Base-by-base conservation (phyloP, 1,139 yeast genomes). In the Blastobotrys proliferans region DNA sequence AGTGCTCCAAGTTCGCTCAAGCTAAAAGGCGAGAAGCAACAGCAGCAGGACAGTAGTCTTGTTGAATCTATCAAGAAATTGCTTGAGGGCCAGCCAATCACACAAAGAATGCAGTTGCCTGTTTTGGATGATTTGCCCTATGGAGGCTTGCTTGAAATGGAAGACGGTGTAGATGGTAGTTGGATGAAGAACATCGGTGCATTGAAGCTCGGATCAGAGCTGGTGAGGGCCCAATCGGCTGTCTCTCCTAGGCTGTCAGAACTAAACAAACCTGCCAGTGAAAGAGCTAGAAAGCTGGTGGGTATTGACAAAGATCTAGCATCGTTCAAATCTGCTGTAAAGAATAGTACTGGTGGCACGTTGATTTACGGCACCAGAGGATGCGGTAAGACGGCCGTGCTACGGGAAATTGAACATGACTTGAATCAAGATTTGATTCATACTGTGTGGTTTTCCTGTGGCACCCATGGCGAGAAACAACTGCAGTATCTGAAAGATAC, bases 331-430 rank as follows among this genome's bases (percentile, higher is more conserved):
- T 70, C 69, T 10, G 62, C 74, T 0, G 60, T 84, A 9, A 58
- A 68, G 10, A 60, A 73, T 39, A 73, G 81, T 36, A 68, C 67
- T 34, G 69, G 72, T 1, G 87, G 94, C 2, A 63, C 73, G 1
- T 65, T 86, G 42, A 58, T 90, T 0, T 74, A 79, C 53, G 97
- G 97, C 0, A 68, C 80, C 29, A 68, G 86, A 0, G 97, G 96
- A 0, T 74, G 87, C 50, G 97, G 97, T 1, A 90, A 90, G 59
- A 67, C 92, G 0, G 66, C 78, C 1, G 55, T 82, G 0, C 60
- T 80, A 14, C 63, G 69, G 5, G 66, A 72, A 26, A 58, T 84
- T 1, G 58, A 72, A 0, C 50, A 62, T 2, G 56, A 57, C 5
- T 60, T 83, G 14, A 50, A 58, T 5, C 55, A 62, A 1, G 58